Percentiles rank a stretch among this genome's conserved stretches.
Evolutionary conservation across 352 stramenopile species (phyloP).

Genomic region (Globisporangium megalacanthum): DNA sequence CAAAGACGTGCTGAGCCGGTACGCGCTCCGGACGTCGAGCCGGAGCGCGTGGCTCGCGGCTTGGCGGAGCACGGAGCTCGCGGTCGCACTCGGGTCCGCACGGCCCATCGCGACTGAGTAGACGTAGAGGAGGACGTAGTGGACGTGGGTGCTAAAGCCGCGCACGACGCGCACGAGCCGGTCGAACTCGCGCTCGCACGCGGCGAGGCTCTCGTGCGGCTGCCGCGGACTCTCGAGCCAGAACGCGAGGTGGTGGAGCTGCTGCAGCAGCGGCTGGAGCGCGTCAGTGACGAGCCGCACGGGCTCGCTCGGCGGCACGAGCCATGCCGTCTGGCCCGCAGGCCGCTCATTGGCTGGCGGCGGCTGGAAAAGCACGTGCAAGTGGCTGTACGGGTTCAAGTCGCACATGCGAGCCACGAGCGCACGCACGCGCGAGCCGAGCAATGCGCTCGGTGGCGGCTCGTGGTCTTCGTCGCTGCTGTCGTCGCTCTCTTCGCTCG

Average conservation of each 20-base stretch:
- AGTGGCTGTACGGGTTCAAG: slow-evolving; percentile 31
- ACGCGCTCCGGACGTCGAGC: slow-evolving; percentile 4
- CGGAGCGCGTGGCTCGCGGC: background rate
- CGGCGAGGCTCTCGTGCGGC: slow-evolving; percentile 4
- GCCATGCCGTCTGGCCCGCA: slow-evolving; percentile 13
- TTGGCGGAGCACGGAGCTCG: slow-evolving; percentile 5
- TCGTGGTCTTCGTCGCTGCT: background rate
- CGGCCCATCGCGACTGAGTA: slow-evolving; percentile 39
- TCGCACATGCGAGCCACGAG: slow-evolving; percentile 24
- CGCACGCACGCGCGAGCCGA: slow-evolving; percentile 24
- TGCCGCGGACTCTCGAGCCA: slow-evolving; percentile 17
- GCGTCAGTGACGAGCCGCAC: slow-evolving; percentile 16
- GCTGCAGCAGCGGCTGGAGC: slow-evolving; percentile 20
- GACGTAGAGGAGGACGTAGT: slow-evolving; percentile 36
- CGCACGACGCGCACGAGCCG: slow-evolving; percentile 19
- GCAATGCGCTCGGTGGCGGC: slow-evolving; percentile 6
- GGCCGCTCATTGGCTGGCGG: slow-evolving; percentile 10
- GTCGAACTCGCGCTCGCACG: slow-evolving; percentile 25
- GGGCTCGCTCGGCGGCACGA: slow-evolving; percentile 16
- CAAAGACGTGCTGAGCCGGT: slow-evolving; percentile 1
- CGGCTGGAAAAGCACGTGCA: slow-evolving; percentile 36
- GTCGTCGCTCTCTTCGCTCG: background rate
- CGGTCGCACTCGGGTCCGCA: slow-evolving; percentile 9
- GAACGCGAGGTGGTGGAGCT: slow-evolving; percentile 18
- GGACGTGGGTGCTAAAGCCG: slow-evolving; percentile 29